phyloP scores from a whole-genome alignment of 306 rosid genomes.

The Vachellia pachyceras region DNA sequence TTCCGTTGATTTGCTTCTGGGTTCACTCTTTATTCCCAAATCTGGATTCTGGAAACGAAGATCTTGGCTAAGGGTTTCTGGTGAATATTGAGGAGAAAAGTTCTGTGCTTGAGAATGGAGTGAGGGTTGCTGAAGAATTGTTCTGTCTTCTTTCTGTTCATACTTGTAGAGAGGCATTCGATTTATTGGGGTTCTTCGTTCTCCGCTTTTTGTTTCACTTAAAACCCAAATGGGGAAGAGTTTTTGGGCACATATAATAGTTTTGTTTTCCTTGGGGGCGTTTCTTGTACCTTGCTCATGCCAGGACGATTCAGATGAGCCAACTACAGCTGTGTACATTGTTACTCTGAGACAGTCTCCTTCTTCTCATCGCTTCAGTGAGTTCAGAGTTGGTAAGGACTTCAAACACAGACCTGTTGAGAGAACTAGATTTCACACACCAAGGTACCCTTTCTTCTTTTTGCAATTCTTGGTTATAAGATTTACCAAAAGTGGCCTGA shows the following conservation, averaged over 20 bases:
- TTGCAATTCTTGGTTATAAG: constrained; percentile 2
- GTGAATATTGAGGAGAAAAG: constrained; percentile 24
- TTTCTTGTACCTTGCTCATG: constrained; percentile 51
- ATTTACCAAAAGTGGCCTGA: constrained; percentile 4
- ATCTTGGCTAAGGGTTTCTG: constrained; percentile 37
- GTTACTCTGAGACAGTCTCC: constrained; percentile 79
- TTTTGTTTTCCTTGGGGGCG: constrained; percentile 55
- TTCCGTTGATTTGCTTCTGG: constrained; percentile 45
- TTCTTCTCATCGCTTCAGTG: constrained; percentile 59
- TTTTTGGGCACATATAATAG: constrained; percentile 45
- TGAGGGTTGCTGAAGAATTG: constrained; percentile 45
- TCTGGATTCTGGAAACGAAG: constrained; percentile 33
- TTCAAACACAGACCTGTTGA: constrained; percentile 49
- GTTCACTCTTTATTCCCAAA: constrained; percentile 34
- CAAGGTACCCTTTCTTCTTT: constrained; percentile 53
- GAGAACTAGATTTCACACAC: constrained; percentile 66
- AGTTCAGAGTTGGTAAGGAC: constrained; percentile 50
- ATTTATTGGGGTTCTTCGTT: constrained; percentile 34
- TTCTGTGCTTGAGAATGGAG: constrained; percentile 40
- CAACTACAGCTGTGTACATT: constrained; percentile 69
- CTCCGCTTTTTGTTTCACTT: neutral
- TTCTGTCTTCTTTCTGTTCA: constrained; percentile 21
- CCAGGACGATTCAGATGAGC: constrained; percentile 56
- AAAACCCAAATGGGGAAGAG: constrained; percentile 58
- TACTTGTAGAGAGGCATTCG: constrained; percentile 27